phyloP scores from a whole-genome alignment of 2,329 filamentous ascomycete species.

The Ploettnerulaceae sp. region DNA sequence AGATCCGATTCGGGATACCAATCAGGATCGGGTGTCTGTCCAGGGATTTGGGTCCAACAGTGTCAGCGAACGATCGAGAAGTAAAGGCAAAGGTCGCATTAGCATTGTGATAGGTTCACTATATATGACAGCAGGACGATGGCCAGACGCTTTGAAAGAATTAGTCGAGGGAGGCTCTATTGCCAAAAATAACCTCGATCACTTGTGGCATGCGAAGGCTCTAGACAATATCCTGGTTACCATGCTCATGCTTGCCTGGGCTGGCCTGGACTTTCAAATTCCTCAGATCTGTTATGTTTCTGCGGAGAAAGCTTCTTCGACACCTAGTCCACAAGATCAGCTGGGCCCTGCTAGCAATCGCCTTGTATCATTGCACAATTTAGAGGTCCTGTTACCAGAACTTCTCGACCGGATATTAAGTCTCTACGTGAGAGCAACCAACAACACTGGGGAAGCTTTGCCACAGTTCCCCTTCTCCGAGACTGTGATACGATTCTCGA shows the following conservation, averaged over 20 bases:
- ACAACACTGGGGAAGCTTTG: slow-evolving; percentile 59
- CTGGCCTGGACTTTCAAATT: slow-evolving; percentile 77
- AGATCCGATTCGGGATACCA: slow-evolving; percentile 24
- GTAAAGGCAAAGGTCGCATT: slow-evolving; percentile 74
- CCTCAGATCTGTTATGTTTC: slow-evolving; percentile 46
- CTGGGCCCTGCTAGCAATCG: slow-evolving; percentile 34
- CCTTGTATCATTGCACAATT: slow-evolving; percentile 41
- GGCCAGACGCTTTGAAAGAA: slow-evolving; percentile 82
- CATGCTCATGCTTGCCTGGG: slow-evolving; percentile 79
- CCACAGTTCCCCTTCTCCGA: slow-evolving; percentile 69
- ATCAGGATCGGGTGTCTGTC: slow-evolving; percentile 52
- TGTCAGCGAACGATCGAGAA: slow-evolving; percentile 70
- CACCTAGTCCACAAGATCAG: slow-evolving; percentile 20
- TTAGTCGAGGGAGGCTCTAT: slow-evolving; percentile 73
- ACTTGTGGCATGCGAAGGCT: slow-evolving; percentile 96
- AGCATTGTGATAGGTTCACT: slow-evolving; percentile 77
- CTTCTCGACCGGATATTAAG: slow-evolving; percentile 69
- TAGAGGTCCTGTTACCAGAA: slow-evolving; percentile 63
- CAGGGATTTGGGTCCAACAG: slow-evolving; percentile 69
- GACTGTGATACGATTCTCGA: slow-evolving; percentile 67
- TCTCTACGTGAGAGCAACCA: slow-evolving; percentile 64
- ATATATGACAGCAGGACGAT: slow-evolving; percentile 83
- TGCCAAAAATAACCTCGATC: slow-evolving; percentile 77
- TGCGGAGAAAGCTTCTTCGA: slow-evolving; percentile 31
- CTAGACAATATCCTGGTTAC: slow-evolving; percentile 82